These are phyloP conservation scores for Cantharellus anzutake DNA, from an alignment of 768 basidiomycete genomes.

Conservation along the genomic window DNA sequence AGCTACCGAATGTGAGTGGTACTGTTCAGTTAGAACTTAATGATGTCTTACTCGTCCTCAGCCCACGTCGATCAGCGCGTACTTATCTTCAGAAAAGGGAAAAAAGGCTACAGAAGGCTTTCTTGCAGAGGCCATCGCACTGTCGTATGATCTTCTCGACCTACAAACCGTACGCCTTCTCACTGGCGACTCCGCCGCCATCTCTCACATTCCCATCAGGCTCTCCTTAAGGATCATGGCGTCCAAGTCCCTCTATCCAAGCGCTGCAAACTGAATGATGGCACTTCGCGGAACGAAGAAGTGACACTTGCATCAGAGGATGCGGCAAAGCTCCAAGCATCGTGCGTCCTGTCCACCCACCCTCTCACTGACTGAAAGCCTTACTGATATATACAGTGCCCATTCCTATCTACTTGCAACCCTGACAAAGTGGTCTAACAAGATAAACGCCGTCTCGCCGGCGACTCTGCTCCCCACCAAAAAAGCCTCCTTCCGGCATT, in stretches of 20 bases:
- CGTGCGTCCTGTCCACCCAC: constrained; percentile 17
- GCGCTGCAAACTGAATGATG: constrained; percentile 20
- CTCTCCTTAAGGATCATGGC: background rate
- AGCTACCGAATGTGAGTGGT: constrained; percentile 38
- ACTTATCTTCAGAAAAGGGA: constrained; percentile 19
- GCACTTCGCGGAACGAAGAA: constrained; percentile 32
- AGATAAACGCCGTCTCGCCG: constrained; percentile 83
- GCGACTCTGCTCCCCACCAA: constrained; percentile 51
- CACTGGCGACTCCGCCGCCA: no score
- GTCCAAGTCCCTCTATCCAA: constrained; percentile 18
- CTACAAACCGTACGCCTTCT: constrained; percentile 39
- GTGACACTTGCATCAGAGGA: constrained; percentile 28
- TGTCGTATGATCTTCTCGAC: constrained; percentile 49
- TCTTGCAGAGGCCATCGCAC: constrained; percentile 36
- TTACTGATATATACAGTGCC: constrained; percentile 19
- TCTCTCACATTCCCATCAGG: background rate
- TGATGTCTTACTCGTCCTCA: constrained; percentile 16
- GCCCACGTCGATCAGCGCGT: constrained; percentile 18
- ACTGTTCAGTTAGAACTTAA: constrained; percentile 8
- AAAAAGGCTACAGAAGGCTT: constrained; percentile 30
- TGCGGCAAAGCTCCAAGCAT: constrained; percentile 29
- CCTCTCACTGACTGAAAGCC: constrained; percentile 4
- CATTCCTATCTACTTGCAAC: constrained; percentile 62
- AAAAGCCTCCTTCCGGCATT: constrained; percentile 40
- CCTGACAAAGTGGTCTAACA: constrained; percentile 85